Evolutionary conservation across 2,329 filamentous ascomycete genomes (phyloP), one percentile per base, ranked within the genome.

Genomic region (Geosmithia morbida): DNA sequence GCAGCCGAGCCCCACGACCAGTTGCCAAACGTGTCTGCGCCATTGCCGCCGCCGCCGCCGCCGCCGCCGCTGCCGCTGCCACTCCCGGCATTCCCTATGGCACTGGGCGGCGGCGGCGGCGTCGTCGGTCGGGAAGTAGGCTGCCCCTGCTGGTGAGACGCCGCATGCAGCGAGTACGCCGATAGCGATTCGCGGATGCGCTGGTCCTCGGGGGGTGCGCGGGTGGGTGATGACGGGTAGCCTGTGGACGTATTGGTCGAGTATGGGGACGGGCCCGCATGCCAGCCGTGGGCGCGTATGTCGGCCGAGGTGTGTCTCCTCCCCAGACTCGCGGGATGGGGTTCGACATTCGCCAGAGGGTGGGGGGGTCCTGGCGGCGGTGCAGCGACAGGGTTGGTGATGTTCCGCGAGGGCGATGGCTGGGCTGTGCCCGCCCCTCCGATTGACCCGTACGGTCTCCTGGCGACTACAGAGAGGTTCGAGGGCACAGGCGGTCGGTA

Each of bases 271-370:
- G 33, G 71, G 41, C 52, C 54, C 7, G 71, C 72, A 51, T 81
- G 82, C 80, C 85, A 90, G 39, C 84, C 87, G 59, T 88, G 84
- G 56, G 89, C 83, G 47, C 92, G 83, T 55, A 98, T 97, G 61
- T 98, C 92, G 49, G 92, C 92, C 40, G 89, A 90, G 2, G 92
- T 98, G 65, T 98, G 92, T 51, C 90, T 79, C 52, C 90, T 81
- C 43, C 81, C 77, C 95, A 71, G 56, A 33, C 80, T 88, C 48
- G 79, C 75, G 37, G 81, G 79, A 33, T 79, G 75, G 22, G 75
- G 72, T 55, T 81, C 72, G 30, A 78, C 71, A 49, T 77, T 70
- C 17, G 82, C 75, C 18, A 82, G 70, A 33, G 81, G 81, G 58
- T 86, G 85, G 30, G 80, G 77, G 52, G 65, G 72, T 16, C 6